Percentiles rank a stretch among this genome's conserved stretches.
Conservation (phyloP, 306 rosid genomes). For the Quercus variabilis region DNA sequence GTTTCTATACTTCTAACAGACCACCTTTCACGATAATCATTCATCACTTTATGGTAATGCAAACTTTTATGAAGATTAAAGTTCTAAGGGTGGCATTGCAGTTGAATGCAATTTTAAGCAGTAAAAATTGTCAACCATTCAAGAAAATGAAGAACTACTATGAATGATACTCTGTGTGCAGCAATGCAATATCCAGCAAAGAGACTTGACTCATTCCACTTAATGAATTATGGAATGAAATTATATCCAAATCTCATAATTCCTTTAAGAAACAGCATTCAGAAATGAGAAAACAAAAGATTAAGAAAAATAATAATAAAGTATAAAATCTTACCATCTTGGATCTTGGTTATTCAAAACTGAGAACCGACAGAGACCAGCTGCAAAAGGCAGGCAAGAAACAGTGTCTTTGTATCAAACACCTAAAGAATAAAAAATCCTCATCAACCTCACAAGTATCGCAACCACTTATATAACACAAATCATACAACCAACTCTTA, state of each 20-base stretch:
- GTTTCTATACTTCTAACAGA: too few relatives aligned
- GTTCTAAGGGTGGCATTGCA: background rate
- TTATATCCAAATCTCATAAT: background rate
- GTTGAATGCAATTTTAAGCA: background rate
- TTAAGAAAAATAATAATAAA: background rate
- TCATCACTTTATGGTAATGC: too few relatives aligned
- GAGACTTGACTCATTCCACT: background rate
- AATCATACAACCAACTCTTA: background rate
- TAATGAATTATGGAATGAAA: too few relatives aligned
- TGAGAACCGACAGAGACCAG: conserved; percentile 4
- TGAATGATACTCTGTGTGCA: background rate
- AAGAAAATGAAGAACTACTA: background rate
- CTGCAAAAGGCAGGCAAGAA: background rate
- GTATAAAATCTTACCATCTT: conserved; percentile 30
- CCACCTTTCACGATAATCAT: too few relatives aligned
- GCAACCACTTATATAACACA: background rate
- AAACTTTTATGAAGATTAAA: too few relatives aligned
- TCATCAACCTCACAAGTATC: background rate
- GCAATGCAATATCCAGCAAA: background rate
- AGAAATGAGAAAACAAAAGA: background rate
- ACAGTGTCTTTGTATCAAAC: background rate
- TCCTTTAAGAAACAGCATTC: background rate
- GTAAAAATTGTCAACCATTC: background rate
- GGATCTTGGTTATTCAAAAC: conserved; percentile 23
- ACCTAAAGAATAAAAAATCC: conserved; percentile 12